phyloP scores from a whole-genome alignment of 2,329 filamentous ascomycete genomes.

The Colletotrichum melonis region DNA sequence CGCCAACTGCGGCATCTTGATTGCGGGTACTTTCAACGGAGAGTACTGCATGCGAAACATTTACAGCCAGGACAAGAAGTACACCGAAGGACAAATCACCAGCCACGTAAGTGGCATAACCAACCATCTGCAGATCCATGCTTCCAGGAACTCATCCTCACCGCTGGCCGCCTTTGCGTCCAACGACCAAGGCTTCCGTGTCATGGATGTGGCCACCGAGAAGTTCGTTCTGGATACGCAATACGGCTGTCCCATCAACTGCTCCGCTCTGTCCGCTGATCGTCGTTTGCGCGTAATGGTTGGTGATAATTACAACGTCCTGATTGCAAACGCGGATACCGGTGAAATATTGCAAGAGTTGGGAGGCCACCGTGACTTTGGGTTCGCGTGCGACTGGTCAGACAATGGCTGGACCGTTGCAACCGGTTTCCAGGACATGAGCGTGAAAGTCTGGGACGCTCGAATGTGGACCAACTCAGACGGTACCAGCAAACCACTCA shows the following conservation, averaged over 20 bases:
- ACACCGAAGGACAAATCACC: constrained; percentile 60
- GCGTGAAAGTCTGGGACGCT: constrained; percentile 81
- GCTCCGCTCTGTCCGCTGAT: constrained; percentile 78
- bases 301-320: constrained; percentile 73
- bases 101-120: constrained; percentile 66
- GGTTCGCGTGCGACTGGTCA: constrained; percentile 84
- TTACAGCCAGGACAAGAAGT: constrained; percentile 51
- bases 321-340: constrained; percentile 77
- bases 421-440: constrained; percentile 81
- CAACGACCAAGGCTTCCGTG: constrained; percentile 70
- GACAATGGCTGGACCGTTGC: constrained; percentile 81
- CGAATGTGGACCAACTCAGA: constrained; percentile 71
- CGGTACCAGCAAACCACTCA: constrained; percentile 59
- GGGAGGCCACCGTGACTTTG: constrained; percentile 74
- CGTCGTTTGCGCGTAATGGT: constrained; percentile 78
- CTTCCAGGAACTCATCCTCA: constrained; percentile 60
- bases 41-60: constrained; percentile 63
- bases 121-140: constrained; percentile 72
- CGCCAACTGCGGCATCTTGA: constrained; percentile 64
- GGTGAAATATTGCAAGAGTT: constrained; percentile 69
- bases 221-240: constrained; percentile 63
- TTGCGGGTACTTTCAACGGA: constrained; percentile 69
- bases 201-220: constrained; percentile 69
- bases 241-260: constrained; percentile 76
- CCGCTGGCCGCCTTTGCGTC: constrained; percentile 71